Conservation (phyloP, 495 filamentous ascomycete species). For the Daldinia caldariorum region DNA sequence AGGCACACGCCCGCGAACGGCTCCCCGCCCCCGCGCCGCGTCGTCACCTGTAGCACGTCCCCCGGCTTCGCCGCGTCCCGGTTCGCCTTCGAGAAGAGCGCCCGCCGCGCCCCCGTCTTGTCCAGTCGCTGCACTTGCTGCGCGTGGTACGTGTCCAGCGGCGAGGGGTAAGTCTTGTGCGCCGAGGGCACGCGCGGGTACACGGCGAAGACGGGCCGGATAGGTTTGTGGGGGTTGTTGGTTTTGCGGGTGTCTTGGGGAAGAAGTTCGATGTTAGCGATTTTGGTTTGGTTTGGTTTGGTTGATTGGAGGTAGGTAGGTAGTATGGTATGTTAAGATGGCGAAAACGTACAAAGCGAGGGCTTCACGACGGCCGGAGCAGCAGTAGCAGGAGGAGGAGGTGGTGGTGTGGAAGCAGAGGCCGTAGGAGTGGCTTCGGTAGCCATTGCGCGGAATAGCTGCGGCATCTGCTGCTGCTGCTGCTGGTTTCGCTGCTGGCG, state of each 20-base stretch:
- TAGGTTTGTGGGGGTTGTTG: conserved; percentile 39
- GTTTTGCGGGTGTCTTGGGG: conserved; percentile 42
- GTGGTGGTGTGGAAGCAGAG: conserved; percentile 26
- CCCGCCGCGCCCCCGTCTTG: conserved; percentile 80
- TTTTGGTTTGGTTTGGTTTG: neutral
- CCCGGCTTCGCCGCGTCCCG: conserved; percentile 78
- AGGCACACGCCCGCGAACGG: conserved; percentile 90
- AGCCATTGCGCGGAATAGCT: conserved; percentile 49
- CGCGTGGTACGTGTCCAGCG: conserved; percentile 62
- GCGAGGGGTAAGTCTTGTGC: conserved; percentile 24
- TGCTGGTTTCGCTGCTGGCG: conserved; percentile 52
- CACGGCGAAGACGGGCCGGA: conserved; percentile 56
- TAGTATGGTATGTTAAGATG: neutral
- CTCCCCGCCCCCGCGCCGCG: conserved; percentile 76
- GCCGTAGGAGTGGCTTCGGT: conserved; percentile 46
- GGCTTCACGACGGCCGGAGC: conserved; percentile 12
- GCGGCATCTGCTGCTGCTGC: conserved; percentile 41
- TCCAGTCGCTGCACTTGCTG: conserved; percentile 79
- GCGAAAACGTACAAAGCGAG: conserved; percentile 17
- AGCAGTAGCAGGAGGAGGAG: conserved; percentile 17
- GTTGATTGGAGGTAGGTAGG: neutral
- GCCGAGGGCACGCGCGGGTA: conserved; percentile 64
- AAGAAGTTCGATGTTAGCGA: too few relatives aligned
- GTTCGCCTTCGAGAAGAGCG: conserved; percentile 80
- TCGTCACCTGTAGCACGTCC: conserved; percentile 90